These are phyloP conservation scores for Stylonectria norvegica DNA, from an alignment of 2,329 filamentous ascomycete genomes.

Conservation along the genomic window DNA sequence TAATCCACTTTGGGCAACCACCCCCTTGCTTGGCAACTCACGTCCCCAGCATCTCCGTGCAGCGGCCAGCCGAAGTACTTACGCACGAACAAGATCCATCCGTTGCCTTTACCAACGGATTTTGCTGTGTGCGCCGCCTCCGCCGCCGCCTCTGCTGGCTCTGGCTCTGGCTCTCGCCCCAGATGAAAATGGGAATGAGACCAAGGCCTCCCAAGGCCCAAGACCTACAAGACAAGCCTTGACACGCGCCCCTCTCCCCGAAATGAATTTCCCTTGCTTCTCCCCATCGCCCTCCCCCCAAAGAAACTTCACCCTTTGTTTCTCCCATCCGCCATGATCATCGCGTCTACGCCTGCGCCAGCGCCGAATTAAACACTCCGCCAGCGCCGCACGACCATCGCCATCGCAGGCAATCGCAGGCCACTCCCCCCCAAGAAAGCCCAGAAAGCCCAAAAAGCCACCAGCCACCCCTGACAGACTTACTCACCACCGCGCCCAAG, in stretches of 20 bases:
- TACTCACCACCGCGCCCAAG: slow-evolving; percentile 29
- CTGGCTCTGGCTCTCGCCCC: too few species aligned
- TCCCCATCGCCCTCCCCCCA: slow-evolving; percentile 17
- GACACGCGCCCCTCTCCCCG: slow-evolving; percentile 27
- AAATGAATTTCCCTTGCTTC: slow-evolving; percentile 21
- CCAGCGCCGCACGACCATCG: slow-evolving; percentile 14
- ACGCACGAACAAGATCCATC: slow-evolving; percentile 25
- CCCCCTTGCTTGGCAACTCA: too few species aligned
- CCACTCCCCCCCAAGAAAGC: slow-evolving; percentile 22
- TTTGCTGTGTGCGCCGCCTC: slow-evolving; percentile 39
- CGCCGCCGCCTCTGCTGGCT: too few species aligned
- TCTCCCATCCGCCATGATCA: slow-evolving; percentile 20
- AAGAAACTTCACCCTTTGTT: slow-evolving; percentile 14
- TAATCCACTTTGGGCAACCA: too few species aligned
- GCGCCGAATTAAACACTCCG: slow-evolving; percentile 7
- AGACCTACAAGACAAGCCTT: slow-evolving; percentile 37
- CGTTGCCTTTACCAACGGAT: slow-evolving; percentile 34
- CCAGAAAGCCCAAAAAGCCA: slow-evolving; percentile 26
- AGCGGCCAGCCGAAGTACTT: slow-evolving; percentile 20
- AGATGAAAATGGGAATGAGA: slow-evolving; percentile 39
- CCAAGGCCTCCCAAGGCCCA: slow-evolving; percentile 38
- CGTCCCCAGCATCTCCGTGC: too few species aligned
- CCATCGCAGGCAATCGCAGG: slow-evolving; percentile 21
- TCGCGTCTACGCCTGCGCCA: too few species aligned
- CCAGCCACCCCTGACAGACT: slow-evolving; percentile 29